phyloP scores from a whole-genome alignment of 306 rosid genomes.

The Corylus avellana region DNA sequence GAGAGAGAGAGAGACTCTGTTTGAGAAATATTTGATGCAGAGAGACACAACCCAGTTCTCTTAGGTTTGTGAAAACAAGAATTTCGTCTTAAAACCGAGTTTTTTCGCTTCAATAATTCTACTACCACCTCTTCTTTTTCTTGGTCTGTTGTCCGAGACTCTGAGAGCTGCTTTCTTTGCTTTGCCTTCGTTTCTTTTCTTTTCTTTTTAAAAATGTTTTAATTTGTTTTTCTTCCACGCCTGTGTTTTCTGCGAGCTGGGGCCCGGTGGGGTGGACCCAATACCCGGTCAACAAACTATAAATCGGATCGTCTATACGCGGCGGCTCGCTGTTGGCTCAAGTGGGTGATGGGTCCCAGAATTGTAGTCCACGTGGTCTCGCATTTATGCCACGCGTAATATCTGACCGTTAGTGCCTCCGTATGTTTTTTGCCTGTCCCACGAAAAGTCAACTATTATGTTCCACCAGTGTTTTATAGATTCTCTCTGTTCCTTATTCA shows the following conservation, averaged over 20 bases:
- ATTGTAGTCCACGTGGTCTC: neutral
- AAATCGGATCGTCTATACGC: conserved; percentile 14
- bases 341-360: neutral
- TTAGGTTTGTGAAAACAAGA: too few species aligned
- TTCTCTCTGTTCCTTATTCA: too few species aligned
- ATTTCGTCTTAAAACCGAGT: too few species aligned
- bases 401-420: neutral
- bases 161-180: too few species aligned
- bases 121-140: neutral
- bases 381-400: neutral
- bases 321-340: conserved; percentile 8
- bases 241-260: neutral
- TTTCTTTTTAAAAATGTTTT: neutral
- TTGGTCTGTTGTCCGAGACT: neutral
- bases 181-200: too few species aligned
- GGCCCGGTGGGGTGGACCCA: neutral
- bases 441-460: too few species aligned
- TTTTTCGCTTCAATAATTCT: too few species aligned
- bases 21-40: neutral
- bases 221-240: neutral
- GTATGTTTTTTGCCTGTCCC: neutral
- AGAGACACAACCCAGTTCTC: too few species aligned
- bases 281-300: conserved; percentile 9
- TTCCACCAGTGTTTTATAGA: too few species aligned
- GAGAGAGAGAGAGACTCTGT: neutral